A percentile compares a stretch with the other conserved stretches of the same genome.
Evolutionary conservation across 176 grass and related monocot genomes (phyloP).

Genomic region (Stipa capillata): DNA sequence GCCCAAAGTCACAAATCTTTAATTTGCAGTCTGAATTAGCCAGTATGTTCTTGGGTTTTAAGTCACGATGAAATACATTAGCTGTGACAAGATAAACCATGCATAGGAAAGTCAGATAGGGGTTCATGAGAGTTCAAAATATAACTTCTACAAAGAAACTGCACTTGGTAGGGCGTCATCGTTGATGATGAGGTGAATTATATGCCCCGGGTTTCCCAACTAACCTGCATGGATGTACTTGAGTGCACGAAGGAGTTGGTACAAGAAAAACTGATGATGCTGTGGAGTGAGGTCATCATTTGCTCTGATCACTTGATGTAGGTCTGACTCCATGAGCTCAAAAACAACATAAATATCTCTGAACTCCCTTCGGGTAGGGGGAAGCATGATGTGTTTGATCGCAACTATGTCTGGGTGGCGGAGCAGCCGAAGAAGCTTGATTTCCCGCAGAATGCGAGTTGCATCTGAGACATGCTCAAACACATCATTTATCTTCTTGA

Average conservation of each 20-base stretch:
- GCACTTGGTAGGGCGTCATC: background rate
- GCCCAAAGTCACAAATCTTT: conserved; percentile 96
- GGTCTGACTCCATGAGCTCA: conserved; percentile 83
- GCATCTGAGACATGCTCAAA: conserved; percentile 79
- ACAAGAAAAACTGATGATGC: conserved; percentile 78
- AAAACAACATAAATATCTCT: conserved; percentile 86
- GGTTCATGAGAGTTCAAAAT: background rate
- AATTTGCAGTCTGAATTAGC: conserved; percentile 81
- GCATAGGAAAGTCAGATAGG: conserved; percentile 15
- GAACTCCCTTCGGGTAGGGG: conserved; percentile 74
- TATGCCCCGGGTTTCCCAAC: background rate
- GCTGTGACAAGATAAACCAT: conserved; percentile 50
- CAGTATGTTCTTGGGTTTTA: conserved; percentile 89
- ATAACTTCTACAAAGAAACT: background rate
- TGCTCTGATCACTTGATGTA: conserved; percentile 71
- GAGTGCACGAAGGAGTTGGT: conserved; percentile 70
- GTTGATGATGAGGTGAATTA: conserved; percentile 1
- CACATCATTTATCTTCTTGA: conserved; percentile 81
- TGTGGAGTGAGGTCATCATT: conserved; percentile 66
- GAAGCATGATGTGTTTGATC: conserved; percentile 87
- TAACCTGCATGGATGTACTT: conserved; percentile 93
- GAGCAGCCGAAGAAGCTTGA: conserved; percentile 71
- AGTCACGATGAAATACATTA: conserved; percentile 90
- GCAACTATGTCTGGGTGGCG: conserved; percentile 69
- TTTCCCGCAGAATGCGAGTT: conserved; percentile 67